phyloP scores from a whole-genome alignment of 768 basidiomycete species.

The Gloeophyllum trabeum region DNA sequence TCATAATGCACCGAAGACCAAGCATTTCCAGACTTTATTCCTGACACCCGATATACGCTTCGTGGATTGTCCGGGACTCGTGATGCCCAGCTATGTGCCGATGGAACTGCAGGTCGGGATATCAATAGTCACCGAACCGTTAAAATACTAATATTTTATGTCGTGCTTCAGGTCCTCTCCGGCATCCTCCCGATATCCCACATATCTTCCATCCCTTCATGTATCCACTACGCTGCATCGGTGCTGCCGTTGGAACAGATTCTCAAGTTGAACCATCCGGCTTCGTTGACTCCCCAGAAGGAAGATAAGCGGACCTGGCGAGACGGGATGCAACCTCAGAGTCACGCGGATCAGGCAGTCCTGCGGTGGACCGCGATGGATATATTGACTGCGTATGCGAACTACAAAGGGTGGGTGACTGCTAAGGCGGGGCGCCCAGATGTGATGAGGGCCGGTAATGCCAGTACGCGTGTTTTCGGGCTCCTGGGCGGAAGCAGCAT shows the following conservation, averaged over 20 bases:
- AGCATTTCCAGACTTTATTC: constrained; percentile 91
- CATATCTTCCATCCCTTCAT: constrained; percentile 75
- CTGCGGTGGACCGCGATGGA: constrained; percentile 77
- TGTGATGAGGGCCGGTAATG: constrained; percentile 80
- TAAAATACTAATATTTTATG: constrained; percentile 24
- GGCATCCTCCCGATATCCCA: constrained; percentile 74
- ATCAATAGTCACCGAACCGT: constrained; percentile 1
- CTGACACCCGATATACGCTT: constrained; percentile 81
- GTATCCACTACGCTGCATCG: constrained; percentile 57
- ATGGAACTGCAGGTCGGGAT: constrained; percentile 68
- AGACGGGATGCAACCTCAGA: constrained; percentile 22
- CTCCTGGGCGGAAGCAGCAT: background rate
- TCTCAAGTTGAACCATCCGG: constrained; percentile 46
- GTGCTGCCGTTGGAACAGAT: constrained; percentile 72
- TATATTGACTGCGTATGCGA: constrained; percentile 68
- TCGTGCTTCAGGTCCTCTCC: constrained; percentile 44
- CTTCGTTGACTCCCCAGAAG: constrained; percentile 14
- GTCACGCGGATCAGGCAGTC: constrained; percentile 8
- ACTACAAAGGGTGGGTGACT: constrained; percentile 74
- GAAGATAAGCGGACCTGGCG: constrained; percentile 79
- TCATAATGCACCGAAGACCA: too few relatives aligned
- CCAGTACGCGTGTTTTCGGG: constrained; percentile 41
- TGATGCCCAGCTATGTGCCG: constrained; percentile 75
- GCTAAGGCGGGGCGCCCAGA: constrained; percentile 89
- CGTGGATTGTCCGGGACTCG: constrained; percentile 92